phyloP scores from a whole-genome alignment of 176 grass and related monocot species.

The Aegilops sharonensis region DNA sequence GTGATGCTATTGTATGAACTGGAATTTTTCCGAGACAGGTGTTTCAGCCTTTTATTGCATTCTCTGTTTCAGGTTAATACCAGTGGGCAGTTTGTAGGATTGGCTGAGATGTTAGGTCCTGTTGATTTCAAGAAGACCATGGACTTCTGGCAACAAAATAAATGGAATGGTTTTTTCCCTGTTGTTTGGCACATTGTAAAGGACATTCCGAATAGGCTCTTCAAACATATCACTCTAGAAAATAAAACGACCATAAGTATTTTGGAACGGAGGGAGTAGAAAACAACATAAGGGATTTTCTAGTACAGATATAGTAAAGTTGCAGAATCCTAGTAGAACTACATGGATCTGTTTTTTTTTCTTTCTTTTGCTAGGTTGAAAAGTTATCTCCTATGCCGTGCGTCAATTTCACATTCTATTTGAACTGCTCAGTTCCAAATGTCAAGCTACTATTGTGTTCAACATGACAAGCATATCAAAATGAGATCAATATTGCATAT shows the following conservation, averaged over 20 bases:
- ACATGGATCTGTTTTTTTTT: background rate
- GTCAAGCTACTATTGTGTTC: background rate
- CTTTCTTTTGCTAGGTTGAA: background rate
- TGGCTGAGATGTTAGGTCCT: constrained; percentile 88
- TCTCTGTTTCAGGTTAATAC: constrained; percentile 71
- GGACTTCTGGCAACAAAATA: constrained; percentile 74
- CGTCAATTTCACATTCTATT: background rate
- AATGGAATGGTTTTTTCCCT: constrained; percentile 86
- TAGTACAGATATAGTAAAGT: background rate
- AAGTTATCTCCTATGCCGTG: background rate
- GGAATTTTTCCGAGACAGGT: background rate
- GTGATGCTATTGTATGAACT: background rate
- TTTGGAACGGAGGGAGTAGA: too few relatives aligned
- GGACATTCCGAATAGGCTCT: constrained; percentile 67
- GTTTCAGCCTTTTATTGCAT: background rate
- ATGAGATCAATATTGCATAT: background rate
- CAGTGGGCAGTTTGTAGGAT: constrained; percentile 82
- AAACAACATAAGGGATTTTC: background rate
- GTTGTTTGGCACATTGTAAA: constrained; percentile 80
- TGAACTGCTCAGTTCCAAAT: background rate
- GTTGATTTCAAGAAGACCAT: constrained; percentile 86
- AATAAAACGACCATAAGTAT: background rate
- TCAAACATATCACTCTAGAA: constrained; percentile 80
- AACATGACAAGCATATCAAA: background rate
- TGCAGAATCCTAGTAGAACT: background rate